Evolutionary conservation across 2,329 filamentous ascomycete species (phyloP), one percentile per base, ranked within the genome.

Genomic region (Fusarium odoratissimum): DNA sequence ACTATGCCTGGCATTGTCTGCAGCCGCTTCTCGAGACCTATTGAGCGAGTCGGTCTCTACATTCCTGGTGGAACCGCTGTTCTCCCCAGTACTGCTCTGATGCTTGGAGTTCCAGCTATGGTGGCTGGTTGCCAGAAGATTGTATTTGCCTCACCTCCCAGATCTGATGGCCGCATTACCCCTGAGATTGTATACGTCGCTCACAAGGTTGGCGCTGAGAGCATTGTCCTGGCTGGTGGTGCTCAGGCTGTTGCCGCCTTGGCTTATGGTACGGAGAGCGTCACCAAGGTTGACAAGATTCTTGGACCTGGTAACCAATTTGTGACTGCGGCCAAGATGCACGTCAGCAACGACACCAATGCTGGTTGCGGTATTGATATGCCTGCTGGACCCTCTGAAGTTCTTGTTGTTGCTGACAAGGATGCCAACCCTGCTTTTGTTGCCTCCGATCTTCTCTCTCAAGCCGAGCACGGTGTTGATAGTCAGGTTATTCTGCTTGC

Each of bases 231-330:
- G 31, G 96, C 96, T 16, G 96, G 96, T 69, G 96, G 96, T 70
- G 96, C 95, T 1, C 96, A 99, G 84, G 96, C 96, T 46, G 91
- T 99, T 41, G 96, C 95, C 25, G 96, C 96, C 52, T 93, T 99
- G 92, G 96, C 96, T 5, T 99, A 99, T 83, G 96, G 96, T 52
- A 99, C 96, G 1, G 93, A 98, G 83, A 95, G 91, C 76, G 91
- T 99, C 56, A 93, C 87, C 82, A 99, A 99, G 86, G 96, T 99
- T 12, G 96, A 99, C 87, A 99, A 99, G 89, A 98, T 99, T 76
- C 90, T 98, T 17, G 96, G 96, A 1, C 96, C 96, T 6, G 96
- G 96, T 40, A 99, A 99, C 84, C 96, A 98, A 82, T 99, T 98
- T 80, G 96, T 99, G 44, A 99, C 96, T 1, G 96, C 96, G 1